A percentile compares a stretch with the other conserved stretches of the same genome.
phyloP scores from a whole-genome alignment of 192 early-diverging fungal genomes.

The Lobosporangium transversale region DNA sequence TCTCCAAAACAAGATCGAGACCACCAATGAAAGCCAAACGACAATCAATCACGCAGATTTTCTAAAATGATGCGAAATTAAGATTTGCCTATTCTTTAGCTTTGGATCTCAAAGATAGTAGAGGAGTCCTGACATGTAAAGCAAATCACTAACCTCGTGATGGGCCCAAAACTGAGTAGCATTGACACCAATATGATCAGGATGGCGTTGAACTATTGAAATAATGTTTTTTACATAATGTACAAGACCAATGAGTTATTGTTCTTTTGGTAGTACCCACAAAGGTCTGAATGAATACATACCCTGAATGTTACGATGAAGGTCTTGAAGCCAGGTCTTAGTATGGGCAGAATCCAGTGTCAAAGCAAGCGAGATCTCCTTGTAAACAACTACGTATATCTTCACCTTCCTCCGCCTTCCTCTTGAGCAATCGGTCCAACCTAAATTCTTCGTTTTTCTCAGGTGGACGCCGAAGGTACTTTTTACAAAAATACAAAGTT shows the following conservation, averaged over 20 bases:
- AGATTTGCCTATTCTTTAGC: not conserved
- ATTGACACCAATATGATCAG: conserved; percentile 76
- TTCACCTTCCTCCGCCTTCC: conserved; percentile 88
- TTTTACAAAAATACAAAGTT: no score
- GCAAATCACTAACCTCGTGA: conserved; percentile 65
- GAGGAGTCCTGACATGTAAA: no score
- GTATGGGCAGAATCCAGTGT: conserved; percentile 82
- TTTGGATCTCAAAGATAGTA: no score
- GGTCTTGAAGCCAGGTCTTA: conserved; percentile 74
- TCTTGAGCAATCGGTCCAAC: conserved; percentile 78
- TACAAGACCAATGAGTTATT: no score
- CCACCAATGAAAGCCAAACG: conserved; percentile 85
- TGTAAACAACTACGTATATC: conserved; percentile 90
- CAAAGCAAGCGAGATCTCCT: conserved; percentile 82
- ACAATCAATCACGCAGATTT: conserved; percentile 75
- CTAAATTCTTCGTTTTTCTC: conserved; percentile 79
- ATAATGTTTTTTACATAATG: not conserved
- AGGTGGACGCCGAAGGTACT: conserved; percentile 81
- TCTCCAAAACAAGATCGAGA: conserved; percentile 86
- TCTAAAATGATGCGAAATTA: conserved; percentile 35
- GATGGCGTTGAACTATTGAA: conserved; percentile 79
- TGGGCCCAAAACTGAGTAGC: conserved; percentile 92
- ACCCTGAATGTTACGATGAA: conserved; percentile 83
- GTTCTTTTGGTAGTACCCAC: no score
- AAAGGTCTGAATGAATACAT: no score